phyloP scores from a whole-genome alignment of 140 eudicot species.

The Ambrosia hybrid region DNA sequence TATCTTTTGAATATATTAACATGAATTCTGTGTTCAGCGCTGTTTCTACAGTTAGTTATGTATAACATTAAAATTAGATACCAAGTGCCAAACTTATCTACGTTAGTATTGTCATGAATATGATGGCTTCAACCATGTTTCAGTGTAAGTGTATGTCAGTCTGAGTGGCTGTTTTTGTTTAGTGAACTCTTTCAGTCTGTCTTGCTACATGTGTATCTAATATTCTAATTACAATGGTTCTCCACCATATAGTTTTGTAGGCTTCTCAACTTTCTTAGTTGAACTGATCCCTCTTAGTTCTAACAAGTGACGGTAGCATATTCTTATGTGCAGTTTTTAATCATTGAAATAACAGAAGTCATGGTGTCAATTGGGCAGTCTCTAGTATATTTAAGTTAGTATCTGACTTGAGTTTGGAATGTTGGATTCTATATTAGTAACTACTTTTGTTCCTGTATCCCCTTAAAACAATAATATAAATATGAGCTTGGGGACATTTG shows the following conservation, averaged over 20 bases:
- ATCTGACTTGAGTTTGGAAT: neutral
- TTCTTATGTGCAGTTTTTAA: neutral
- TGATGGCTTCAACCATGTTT: conserved; percentile 11
- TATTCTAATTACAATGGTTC: neutral
- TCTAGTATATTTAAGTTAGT: neutral
- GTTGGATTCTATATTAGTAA: neutral
- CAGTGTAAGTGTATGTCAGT: neutral
- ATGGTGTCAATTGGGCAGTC: neutral
- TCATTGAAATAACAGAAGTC: neutral
- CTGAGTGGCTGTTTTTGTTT: neutral
- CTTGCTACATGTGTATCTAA: no score
- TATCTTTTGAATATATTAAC: neutral
- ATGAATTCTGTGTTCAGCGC: neutral
- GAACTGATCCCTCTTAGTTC: neutral
- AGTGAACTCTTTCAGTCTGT: neutral
- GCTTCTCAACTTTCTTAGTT: neutral
- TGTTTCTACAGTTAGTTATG: conserved; percentile 4
- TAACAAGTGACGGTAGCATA: neutral
- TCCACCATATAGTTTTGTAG: neutral
- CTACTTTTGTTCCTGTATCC: neutral
- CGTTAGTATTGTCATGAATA: neutral
- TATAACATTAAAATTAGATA: neutral
- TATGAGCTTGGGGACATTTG: no score
- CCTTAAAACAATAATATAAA: no score
- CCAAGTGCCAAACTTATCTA: neutral